phyloP scores from a whole-genome alignment of 768 basidiomycete species.

The Termitomyces sp. region DNA sequence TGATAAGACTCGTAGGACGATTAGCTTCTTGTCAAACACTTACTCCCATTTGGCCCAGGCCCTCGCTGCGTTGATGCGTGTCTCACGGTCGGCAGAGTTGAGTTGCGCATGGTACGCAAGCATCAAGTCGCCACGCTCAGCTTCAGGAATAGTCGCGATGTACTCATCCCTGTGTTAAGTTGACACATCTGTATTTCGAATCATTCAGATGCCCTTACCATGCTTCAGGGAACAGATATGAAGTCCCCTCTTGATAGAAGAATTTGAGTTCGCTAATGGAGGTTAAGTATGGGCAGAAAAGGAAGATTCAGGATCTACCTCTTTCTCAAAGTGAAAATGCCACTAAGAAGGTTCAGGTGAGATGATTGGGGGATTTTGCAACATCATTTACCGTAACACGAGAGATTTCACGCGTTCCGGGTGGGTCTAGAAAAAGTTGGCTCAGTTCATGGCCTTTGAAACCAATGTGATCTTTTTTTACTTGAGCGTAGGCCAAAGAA shows the following conservation, averaged over 20 bases:
- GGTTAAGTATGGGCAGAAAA: not conserved
- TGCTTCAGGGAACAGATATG: conserved; percentile 83
- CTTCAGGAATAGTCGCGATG: conserved; percentile 73
- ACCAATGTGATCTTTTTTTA: conserved; percentile 19
- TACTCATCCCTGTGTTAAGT: conserved; percentile 71
- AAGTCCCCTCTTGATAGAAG: conserved; percentile 88
- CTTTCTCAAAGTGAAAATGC: conserved; percentile 85
- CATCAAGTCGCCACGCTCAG: conserved; percentile 77
- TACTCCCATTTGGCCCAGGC: conserved; percentile 93
- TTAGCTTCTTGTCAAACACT: conserved; percentile 24
- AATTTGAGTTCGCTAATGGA: conserved; percentile 69
- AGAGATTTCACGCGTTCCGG: conserved; percentile 79
- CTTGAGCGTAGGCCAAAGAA: conserved; percentile 83
- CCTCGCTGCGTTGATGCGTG: conserved; percentile 65
- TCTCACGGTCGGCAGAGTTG: conserved; percentile 65
- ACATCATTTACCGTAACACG: conserved; percentile 54
- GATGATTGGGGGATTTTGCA: too few relatives aligned
- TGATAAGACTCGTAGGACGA: not conserved
- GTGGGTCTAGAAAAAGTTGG: conserved; percentile 48
- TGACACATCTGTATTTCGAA: not conserved
- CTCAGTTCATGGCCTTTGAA: not conserved
- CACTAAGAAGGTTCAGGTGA: conserved; percentile 20
- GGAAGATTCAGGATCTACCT: conserved; percentile 36
- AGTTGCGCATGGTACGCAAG: conserved; percentile 81
- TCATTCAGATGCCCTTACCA: conserved; percentile 43